A percentile compares a stretch with the other conserved stretches of the same genome.
These are phyloP conservation scores for Canna indica DNA, from an alignment of 176 grass and related monocot species.

Conservation along the genomic window DNA sequence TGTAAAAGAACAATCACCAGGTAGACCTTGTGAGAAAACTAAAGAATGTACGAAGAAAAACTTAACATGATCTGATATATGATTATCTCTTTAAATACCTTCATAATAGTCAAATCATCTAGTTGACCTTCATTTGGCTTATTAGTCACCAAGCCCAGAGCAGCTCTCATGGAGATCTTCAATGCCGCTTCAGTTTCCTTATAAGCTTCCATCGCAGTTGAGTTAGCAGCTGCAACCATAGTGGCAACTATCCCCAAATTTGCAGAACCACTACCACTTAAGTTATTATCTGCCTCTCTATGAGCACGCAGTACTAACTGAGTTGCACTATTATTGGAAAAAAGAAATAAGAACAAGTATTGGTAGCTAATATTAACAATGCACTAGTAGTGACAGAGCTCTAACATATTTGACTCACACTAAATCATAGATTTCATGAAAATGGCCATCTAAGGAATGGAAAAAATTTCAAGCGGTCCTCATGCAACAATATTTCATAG, in stretches of 20 bases:
- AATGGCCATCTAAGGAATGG: neutral
- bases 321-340: constrained; percentile 44
- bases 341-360: constrained; percentile 25
- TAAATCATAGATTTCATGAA: too few species aligned
- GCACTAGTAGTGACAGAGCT: neutral
- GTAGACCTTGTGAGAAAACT: neutral
- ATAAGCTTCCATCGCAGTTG: constrained; percentile 75
- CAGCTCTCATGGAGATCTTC: too few species aligned
- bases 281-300: constrained; percentile 69
- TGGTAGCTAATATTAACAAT: neutral
- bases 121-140: too few species aligned
- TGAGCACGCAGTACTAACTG: constrained; percentile 73
- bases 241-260: constrained; percentile 77
- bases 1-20: neutral
- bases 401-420: neutral
- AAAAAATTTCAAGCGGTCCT: too few species aligned
- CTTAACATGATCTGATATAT: neutral
- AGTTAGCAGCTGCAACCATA: constrained; percentile 68
- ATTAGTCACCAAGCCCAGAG: too few species aligned
- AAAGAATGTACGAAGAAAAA: neutral
- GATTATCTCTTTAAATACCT: constrained; percentile 40
- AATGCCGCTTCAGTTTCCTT: too few species aligned
- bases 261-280: constrained; percentile 47
- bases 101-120: too few species aligned
- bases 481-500: too few species aligned